phyloP scores from a whole-genome alignment of 2,329 filamentous ascomycete genomes.

The Calonectria fujianensis region DNA sequence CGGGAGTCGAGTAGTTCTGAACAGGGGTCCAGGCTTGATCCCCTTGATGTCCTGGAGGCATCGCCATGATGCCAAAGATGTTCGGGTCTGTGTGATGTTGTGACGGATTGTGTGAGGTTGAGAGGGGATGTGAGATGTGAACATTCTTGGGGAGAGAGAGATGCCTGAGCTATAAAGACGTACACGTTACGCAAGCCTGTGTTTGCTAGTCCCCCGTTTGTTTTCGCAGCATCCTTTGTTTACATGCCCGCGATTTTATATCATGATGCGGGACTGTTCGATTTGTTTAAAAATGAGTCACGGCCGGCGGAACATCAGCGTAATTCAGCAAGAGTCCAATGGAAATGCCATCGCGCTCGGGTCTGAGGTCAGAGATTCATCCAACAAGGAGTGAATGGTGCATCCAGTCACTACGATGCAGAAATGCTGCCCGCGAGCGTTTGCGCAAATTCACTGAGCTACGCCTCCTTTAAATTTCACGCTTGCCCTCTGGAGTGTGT shows the following conservation, averaged over 20 bases:
- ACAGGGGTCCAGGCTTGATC: too few species aligned
- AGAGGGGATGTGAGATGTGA: not conserved
- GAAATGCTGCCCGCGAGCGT: not conserved
- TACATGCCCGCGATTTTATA: not conserved
- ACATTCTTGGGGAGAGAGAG: not conserved
- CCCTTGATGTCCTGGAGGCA: not conserved
- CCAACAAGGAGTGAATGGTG: not conserved
- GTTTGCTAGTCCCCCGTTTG: constrained; percentile 10
- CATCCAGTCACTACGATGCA: not conserved
- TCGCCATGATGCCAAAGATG: not conserved
- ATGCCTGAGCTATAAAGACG: not conserved
- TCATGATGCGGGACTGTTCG: too few species aligned
- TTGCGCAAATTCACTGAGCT: not conserved
- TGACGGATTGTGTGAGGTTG: not conserved
- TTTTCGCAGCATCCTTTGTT: not conserved
- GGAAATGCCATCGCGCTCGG: not conserved
- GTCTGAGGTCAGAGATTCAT: not conserved
- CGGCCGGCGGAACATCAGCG: not conserved
- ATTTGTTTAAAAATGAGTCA: not conserved
- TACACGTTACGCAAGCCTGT: constrained; percentile 13
- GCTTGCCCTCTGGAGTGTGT: not conserved
- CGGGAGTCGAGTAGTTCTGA: not conserved
- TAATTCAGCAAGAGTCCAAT: not conserved
- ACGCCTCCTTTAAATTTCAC: not conserved
- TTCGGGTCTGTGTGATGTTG: not conserved